Evolutionary conservation across 805 yeast genomes (phyloP).

Genomic region (Cyberlindnera misumaiensis): DNA sequence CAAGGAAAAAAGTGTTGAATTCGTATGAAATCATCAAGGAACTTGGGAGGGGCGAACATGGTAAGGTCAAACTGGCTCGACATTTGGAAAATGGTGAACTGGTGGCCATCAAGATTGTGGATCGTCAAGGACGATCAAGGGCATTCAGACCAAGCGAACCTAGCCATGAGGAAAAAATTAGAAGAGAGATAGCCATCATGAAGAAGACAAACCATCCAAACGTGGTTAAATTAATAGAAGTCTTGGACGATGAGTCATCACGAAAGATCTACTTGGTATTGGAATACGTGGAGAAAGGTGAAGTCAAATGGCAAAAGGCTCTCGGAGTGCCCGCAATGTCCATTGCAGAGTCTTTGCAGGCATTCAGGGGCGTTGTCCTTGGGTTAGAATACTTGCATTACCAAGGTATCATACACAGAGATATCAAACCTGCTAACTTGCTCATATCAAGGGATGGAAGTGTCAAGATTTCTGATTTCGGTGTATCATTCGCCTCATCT

Average conservation of each 20-base stretch:
- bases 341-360: conserved; percentile 58
- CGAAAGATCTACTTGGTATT: conserved; percentile 84
- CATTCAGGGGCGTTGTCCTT: conserved; percentile 74
- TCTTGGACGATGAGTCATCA: conserved; percentile 77
- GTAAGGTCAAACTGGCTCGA: conserved; percentile 90
- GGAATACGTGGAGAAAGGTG: conserved; percentile 88
- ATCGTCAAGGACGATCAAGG: conserved; percentile 47
- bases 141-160: conserved; percentile 33
- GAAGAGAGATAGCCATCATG: conserved; percentile 88
- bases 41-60: conserved; percentile 95
- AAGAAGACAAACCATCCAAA: conserved; percentile 89
- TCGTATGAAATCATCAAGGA: conserved; percentile 84
- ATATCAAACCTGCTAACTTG: conserved; percentile 91
- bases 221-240: conserved; percentile 82
- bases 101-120: conserved; percentile 93
- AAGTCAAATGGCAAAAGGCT: conserved; percentile 69
- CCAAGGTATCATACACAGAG: conserved; percentile 90
- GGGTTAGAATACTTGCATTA: conserved; percentile 89
- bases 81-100: conserved; percentile 55
- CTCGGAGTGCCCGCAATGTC: conserved; percentile 61
- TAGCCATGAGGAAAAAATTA: conserved; percentile 63
- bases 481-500: conserved; percentile 73
- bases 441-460: conserved; percentile 60
- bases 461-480: conserved; percentile 95
- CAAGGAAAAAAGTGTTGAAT: conserved; percentile 74